phyloP scores from a whole-genome alignment of 2,329 filamentous ascomycete genomes.

The Seiridium cupressi region DNA sequence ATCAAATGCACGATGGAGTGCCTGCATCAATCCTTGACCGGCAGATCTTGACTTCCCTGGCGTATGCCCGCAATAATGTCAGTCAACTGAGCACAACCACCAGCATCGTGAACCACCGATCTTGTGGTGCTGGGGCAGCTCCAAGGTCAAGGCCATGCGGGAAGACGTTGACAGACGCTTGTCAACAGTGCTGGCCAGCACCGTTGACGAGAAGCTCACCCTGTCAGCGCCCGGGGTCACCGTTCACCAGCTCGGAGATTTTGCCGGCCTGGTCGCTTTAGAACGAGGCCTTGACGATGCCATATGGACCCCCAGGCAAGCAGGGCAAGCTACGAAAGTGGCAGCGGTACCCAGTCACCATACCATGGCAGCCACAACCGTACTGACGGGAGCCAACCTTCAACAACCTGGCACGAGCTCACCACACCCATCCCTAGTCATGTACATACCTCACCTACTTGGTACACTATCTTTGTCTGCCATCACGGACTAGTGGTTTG shows the following conservation, averaged over 20 bases:
- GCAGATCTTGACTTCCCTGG: slow-evolving; percentile 7
- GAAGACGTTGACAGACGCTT: neutral
- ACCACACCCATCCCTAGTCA: neutral
- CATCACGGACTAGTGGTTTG: neutral
- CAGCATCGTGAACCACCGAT: slow-evolving; percentile 6
- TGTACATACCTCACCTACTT: neutral
- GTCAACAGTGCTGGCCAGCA: neutral
- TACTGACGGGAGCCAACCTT: neutral
- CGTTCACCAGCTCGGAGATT: slow-evolving; percentile 7
- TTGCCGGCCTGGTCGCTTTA: slow-evolving; percentile 5
- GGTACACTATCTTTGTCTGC: neutral
- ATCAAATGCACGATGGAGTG: slow-evolving; percentile 2
- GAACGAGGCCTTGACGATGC: neutral
- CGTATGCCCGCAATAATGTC: neutral
- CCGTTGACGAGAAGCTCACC: neutral
- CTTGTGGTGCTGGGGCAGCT: neutral
- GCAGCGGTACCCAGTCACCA: slow-evolving; percentile 5
- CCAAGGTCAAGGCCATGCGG: neutral
- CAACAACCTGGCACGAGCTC: neutral
- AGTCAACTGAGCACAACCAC: neutral
- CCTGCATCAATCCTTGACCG: slow-evolving; percentile 9
- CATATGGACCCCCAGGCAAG: neutral
- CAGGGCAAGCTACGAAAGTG: neutral
- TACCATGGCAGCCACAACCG: neutral
- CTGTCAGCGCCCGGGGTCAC: neutral